Conservation (phyloP, 345 rosid genomes). For the Eucalyptus sideroxylon region DNA sequence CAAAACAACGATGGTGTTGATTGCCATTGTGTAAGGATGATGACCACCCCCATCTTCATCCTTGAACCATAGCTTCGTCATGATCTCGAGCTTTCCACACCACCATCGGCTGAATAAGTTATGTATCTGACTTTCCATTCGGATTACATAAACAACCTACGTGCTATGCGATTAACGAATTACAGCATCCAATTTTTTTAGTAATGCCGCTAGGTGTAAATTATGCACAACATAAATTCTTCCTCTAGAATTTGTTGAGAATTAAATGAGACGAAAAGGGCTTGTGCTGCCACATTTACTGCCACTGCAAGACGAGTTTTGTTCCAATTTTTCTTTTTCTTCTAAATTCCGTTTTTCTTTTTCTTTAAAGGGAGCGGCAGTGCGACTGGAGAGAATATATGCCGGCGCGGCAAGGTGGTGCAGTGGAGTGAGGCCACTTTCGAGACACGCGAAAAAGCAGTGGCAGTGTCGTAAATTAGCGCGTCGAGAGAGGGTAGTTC, state of each 20-base stretch:
- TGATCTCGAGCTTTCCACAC: neutral
- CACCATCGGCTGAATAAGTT: rapidly evolving
- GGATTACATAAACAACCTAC: neutral
- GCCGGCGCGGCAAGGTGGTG: neutral
- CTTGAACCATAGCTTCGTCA: neutral
- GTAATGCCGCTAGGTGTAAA: neutral
- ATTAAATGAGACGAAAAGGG: neutral
- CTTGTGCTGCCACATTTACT: neutral
- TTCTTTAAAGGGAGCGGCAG: neutral
- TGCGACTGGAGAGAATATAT: neutral
- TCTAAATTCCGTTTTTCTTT: neutral
- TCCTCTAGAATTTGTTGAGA: neutral
- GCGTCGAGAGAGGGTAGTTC: neutral
- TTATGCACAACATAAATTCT: neutral
- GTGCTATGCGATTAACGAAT: neutral
- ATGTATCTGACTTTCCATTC: rapidly evolving
- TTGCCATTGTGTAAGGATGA: neutral
- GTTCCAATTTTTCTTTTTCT: neutral
- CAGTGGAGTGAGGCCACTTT: neutral
- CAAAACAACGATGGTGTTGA: too few species aligned
- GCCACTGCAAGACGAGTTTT: neutral
- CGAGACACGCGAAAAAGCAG: neutral
- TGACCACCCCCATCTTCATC: neutral
- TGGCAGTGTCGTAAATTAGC: neutral
- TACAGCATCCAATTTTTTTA: neutral